Percentiles rank a stretch among this genome's conserved stretches.
phyloP scores from a whole-genome alignment of 106 monocot genomes.

The Narthecium ossifragum region DNA sequence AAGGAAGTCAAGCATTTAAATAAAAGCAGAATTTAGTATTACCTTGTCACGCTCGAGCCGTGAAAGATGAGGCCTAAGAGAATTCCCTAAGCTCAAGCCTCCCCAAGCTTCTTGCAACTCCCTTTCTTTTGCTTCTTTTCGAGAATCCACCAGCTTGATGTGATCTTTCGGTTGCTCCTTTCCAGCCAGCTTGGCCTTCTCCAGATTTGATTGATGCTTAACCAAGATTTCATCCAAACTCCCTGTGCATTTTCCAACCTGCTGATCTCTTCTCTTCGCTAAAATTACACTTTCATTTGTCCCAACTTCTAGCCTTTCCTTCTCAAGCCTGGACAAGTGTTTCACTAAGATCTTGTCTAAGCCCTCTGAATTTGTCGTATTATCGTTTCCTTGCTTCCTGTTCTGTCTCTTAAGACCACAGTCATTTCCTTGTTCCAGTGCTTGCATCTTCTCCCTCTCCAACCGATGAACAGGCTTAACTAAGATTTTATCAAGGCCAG shows the following conservation, averaged over 20 bases:
- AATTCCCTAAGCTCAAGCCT: slow-evolving; percentile 77
- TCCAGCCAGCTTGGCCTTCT: slow-evolving; percentile 46
- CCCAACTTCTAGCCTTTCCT: slow-evolving; percentile 22
- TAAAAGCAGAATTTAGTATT: no score
- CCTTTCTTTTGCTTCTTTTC: slow-evolving; percentile 49
- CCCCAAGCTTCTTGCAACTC: slow-evolving; percentile 90
- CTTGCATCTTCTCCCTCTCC: slow-evolving; percentile 58
- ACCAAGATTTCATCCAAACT: slow-evolving; percentile 63
- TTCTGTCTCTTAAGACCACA: slow-evolving; percentile 2
- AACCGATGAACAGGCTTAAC: slow-evolving; percentile 42
- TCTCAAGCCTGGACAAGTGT: slow-evolving; percentile 35
- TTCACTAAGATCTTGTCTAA: slow-evolving; percentile 45
- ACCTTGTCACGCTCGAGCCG: slow-evolving; percentile 78
- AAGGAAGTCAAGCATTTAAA: background rate
- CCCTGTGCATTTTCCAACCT: slow-evolving; percentile 13
- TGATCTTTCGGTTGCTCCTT: slow-evolving; percentile 11
- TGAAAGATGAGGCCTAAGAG: slow-evolving; percentile 60
- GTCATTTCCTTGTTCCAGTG: slow-evolving; percentile 6
- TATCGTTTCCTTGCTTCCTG: background rate
- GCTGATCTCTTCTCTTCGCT: slow-evolving; percentile 12
- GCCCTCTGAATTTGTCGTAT: slow-evolving; percentile 10
- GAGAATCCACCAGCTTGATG: slow-evolving; percentile 23
- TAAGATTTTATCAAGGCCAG: slow-evolving; percentile 47
- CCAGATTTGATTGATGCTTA: slow-evolving; percentile 51
- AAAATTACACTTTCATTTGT: background rate